A percentile compares a stretch with the other conserved stretches of the same genome.
Evolutionary conservation across 2,329 filamentous ascomycete species (phyloP).

Genomic region (Fusarium buharicum): DNA sequence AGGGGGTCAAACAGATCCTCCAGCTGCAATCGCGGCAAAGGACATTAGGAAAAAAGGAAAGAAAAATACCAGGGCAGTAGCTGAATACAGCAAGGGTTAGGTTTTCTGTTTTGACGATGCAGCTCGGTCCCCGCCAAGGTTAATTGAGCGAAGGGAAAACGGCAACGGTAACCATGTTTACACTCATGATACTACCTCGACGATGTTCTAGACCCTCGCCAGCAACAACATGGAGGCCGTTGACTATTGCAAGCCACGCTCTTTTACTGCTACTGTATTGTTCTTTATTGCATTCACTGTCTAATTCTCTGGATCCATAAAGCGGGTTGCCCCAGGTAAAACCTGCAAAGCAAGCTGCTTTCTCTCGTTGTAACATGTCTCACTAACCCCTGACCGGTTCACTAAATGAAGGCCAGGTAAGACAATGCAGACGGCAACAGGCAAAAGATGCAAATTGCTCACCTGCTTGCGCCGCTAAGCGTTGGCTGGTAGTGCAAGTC

Average conservation of each 20-base stretch:
- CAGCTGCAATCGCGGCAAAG: conserved; percentile 11
- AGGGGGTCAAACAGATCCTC: conserved; percentile 32
- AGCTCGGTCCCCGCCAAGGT: conserved; percentile 13
- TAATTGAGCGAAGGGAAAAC: background rate
- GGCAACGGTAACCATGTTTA: conserved; percentile 27
- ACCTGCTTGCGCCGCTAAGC: conserved; percentile 28
- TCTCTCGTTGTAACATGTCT: conserved; percentile 26
- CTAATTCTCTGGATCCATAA: conserved; percentile 6
- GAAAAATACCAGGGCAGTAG: conserved; percentile 18
- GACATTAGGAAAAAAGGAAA: conserved; percentile 5
- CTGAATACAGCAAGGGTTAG: conserved; percentile 24
- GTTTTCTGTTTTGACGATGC: conserved; percentile 1
- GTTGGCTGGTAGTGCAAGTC: conserved; percentile 21
- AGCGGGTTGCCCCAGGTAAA: conserved; percentile 35
- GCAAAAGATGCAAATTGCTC: background rate
- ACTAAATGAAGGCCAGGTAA: conserved; percentile 19
- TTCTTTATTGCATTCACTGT: conserved; percentile 12
- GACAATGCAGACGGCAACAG: conserved; percentile 10
- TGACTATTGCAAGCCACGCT: conserved; percentile 24
- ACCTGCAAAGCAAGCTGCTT: conserved; percentile 14
- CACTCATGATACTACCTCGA: conserved; percentile 25
- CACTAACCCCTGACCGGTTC: conserved; percentile 29
- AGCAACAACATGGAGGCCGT: conserved; percentile 18
- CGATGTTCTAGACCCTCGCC: conserved; percentile 19
- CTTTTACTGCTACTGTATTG: conserved; percentile 1